A percentile compares a stretch with the other conserved stretches of the same genome.
Evolutionary conservation across 208 protist species (phyloP).

Genomic region (Acanthamoeba healyi): DNA sequence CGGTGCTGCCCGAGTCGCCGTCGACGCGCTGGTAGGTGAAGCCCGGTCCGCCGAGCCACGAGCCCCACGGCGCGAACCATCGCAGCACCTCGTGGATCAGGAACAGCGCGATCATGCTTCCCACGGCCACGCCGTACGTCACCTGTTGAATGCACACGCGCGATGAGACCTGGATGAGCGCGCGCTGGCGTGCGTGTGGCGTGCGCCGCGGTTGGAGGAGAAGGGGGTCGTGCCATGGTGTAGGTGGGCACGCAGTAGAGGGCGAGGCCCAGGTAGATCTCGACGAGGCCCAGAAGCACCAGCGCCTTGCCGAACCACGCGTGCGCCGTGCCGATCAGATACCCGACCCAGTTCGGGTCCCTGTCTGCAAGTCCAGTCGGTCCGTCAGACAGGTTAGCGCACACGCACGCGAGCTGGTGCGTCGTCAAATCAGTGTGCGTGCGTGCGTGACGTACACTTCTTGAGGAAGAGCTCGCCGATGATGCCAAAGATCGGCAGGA

Average conservation of each 20-base stretch:
- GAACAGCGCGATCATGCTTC: conserved; percentile 54
- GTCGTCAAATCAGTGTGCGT: no score
- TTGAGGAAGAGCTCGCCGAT: conserved; percentile 53
- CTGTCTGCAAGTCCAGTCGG: not conserved
- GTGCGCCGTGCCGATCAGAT: not conserved
- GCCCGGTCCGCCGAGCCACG: conserved; percentile 31
- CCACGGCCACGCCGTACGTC: conserved; percentile 41
- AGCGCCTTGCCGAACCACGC: not conserved
- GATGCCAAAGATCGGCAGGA: conserved; percentile 8
- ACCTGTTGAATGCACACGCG: not conserved
- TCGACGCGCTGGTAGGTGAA: conserved; percentile 50
- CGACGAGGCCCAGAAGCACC: not conserved
- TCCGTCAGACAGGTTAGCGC: no score
- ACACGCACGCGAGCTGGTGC: no score
- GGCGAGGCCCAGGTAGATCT: conserved; percentile 60
- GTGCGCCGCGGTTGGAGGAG: not conserved
- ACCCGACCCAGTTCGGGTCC: conserved; percentile 27
- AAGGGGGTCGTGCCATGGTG: not conserved
- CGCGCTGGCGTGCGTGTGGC: no score
- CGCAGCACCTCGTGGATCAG: conserved; percentile 21
- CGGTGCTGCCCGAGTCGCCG: not conserved
- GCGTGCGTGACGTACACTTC: conserved; percentile 38
- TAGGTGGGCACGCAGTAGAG: conserved; percentile 69
- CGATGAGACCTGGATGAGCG: not conserved
- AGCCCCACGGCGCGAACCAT: conserved; percentile 49